Percentiles rank a stretch among this genome's conserved stretches.
Evolutionary conservation across 495 filamentous ascomycete genomes (phyloP).

Genomic region (Penicillium robsamsonii): DNA sequence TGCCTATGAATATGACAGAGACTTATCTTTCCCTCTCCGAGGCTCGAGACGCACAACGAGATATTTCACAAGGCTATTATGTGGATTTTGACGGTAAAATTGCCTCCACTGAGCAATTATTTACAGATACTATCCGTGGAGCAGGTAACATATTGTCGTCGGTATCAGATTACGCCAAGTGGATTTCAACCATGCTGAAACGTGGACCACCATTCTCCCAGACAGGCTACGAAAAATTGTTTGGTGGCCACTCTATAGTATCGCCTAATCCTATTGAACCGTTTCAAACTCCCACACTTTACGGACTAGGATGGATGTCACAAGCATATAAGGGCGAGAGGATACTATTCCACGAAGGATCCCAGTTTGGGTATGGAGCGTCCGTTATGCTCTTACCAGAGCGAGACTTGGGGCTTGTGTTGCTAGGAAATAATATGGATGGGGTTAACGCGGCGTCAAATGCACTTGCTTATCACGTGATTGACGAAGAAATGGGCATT

Average conservation of each 20-base stretch:
- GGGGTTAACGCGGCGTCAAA: constrained; percentile 8
- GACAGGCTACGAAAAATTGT: constrained; percentile 2
- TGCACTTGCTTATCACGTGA: constrained; percentile 13
- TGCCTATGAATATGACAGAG: constrained; percentile 45
- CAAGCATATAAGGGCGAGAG: constrained; percentile 10
- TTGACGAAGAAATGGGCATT: constrained; percentile 10
- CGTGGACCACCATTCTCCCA: constrained; percentile 4
- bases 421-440: constrained; percentile 14
- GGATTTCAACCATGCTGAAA: constrained; percentile 11
- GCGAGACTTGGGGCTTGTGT: constrained; percentile 10
- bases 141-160: constrained; percentile 12
- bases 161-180: constrained; percentile 12
- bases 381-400: constrained; percentile 10
- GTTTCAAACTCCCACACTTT: constrained; percentile 6
- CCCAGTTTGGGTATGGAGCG: constrained; percentile 11
- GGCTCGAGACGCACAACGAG: constrained; percentile 4
- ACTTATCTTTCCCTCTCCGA: constrained; percentile 13
- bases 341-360: constrained; percentile 8
- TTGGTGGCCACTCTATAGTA: constrained; percentile 10
- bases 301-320: constrained; percentile 5
- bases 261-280: constrained; percentile 9
- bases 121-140: constrained; percentile 2
- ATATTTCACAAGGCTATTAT: constrained; percentile 11
- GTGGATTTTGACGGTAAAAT: constrained; percentile 2
- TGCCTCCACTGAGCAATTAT: neutral